These are phyloP conservation scores for Golubevia sp. DNA, from an alignment of 1,284 basidiomycete genomes.

Conservation along the genomic window DNA sequence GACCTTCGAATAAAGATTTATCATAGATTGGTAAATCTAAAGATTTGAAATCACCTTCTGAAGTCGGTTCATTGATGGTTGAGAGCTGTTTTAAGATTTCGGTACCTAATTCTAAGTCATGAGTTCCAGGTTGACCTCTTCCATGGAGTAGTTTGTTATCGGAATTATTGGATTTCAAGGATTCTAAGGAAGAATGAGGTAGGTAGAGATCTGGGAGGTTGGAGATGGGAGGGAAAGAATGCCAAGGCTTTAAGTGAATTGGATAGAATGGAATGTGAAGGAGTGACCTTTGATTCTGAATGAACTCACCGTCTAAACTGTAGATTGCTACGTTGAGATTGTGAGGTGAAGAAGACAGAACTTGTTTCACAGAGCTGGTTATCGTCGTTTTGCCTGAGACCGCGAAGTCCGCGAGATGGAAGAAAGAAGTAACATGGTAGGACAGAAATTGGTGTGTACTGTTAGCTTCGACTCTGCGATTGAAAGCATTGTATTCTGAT, in stretches of 20 bases:
- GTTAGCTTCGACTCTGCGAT: constrained; percentile 17
- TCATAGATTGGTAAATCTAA: constrained; percentile 80
- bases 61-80: constrained; percentile 62
- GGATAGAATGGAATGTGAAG: neutral
- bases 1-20: constrained; percentile 77
- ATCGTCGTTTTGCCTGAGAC: constrained; percentile 60
- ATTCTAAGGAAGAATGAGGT: constrained; percentile 68
- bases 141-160: constrained; percentile 74
- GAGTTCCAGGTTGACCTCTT: constrained; percentile 83
- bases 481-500: too few species aligned
- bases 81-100: constrained; percentile 67
- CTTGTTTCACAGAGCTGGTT: constrained; percentile 49
- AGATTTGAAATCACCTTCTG: neutral
- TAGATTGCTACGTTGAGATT: constrained; percentile 71
- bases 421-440: too few species aligned
- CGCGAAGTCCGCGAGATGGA: too few species aligned
- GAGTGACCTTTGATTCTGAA: neutral
- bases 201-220: constrained; percentile 74
- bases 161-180: constrained; percentile 68
- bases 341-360: constrained; percentile 66
- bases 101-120: constrained; percentile 74
- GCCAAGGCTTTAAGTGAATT: neutral
- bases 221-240: neutral
- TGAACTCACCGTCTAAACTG: constrained; percentile 69
- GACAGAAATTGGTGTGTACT: too few species aligned